Evolutionary conservation across 306 rosid species (phyloP).

Genomic region (Cicer bijugum): DNA sequence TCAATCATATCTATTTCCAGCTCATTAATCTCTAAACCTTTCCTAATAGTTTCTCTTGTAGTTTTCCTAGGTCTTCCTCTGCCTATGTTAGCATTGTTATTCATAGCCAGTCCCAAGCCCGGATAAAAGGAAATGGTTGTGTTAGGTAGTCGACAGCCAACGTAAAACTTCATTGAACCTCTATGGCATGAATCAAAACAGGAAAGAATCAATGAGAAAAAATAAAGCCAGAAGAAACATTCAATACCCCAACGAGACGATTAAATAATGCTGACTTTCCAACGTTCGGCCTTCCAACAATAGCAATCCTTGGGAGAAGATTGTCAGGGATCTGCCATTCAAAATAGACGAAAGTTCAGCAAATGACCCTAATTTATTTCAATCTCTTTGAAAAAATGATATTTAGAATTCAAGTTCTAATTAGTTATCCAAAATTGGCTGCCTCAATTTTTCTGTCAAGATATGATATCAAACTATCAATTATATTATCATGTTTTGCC

Average conservation of each 20-base stretch:
- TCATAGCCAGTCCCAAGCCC: too few relatives aligned
- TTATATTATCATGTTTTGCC: not conserved
- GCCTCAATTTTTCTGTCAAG: too few relatives aligned
- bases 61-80: too few relatives aligned
- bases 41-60: too few relatives aligned
- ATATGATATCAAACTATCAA: not conserved
- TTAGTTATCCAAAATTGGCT: too few relatives aligned
- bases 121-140: too few relatives aligned
- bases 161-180: too few relatives aligned
- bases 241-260: constrained; percentile 88
- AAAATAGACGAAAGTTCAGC: constrained; percentile 43
- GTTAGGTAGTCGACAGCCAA: too few relatives aligned
- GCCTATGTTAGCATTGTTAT: too few relatives aligned
- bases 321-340: constrained; percentile 79
- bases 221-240: constrained; percentile 37
- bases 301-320: constrained; percentile 84
- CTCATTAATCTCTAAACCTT: too few relatives aligned
- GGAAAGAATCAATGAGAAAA: constrained; percentile 31
- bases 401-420: too few relatives aligned
- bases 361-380: constrained; percentile 35
- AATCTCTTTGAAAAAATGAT: constrained; percentile 16
- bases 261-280: constrained; percentile 95
- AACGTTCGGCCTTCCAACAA: constrained; percentile 96
- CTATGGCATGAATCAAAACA: not conserved
- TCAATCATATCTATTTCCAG: too few relatives aligned